phyloP scores from a whole-genome alignment of 2,329 filamentous ascomycete genomes.

The Colletotrichum aenigma region DNA sequence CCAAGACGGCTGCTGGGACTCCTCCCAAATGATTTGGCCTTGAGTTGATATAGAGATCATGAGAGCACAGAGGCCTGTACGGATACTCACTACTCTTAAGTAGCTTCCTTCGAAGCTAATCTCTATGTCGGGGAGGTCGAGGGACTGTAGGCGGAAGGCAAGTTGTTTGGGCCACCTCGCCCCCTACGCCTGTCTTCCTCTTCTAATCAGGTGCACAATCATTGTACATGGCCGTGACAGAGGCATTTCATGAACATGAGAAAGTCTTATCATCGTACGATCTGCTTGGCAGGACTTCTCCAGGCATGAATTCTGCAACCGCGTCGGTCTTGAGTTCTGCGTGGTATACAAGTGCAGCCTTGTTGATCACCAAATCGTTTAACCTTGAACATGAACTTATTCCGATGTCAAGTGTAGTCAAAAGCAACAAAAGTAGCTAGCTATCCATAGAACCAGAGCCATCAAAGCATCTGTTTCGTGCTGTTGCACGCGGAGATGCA shows the following conservation, averaged over 20 bases:
- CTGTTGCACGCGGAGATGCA: background rate
- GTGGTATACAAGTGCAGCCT: background rate
- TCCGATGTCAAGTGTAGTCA: background rate
- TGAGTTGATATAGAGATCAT: background rate
- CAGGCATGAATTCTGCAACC: background rate
- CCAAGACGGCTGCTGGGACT: background rate
- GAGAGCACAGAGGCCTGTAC: background rate
- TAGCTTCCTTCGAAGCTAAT: background rate
- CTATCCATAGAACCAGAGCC: background rate
- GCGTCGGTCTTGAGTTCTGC: background rate
- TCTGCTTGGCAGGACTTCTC: background rate
- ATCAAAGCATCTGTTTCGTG: background rate
- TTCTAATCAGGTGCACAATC: background rate
- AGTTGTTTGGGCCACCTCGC: background rate
- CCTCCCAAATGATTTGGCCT: background rate
- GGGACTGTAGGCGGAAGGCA: background rate
- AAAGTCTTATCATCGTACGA: background rate
- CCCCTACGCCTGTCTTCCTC: background rate
- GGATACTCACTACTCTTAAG: background rate
- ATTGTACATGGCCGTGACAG: background rate
- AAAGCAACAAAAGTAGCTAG: background rate
- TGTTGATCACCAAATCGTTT: background rate
- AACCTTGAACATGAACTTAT: background rate
- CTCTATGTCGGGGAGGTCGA: background rate
- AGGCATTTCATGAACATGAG: background rate